Conservation (phyloP, 2,329 filamentous ascomycete species). For the Raffaelea ambrosiae region DNA sequence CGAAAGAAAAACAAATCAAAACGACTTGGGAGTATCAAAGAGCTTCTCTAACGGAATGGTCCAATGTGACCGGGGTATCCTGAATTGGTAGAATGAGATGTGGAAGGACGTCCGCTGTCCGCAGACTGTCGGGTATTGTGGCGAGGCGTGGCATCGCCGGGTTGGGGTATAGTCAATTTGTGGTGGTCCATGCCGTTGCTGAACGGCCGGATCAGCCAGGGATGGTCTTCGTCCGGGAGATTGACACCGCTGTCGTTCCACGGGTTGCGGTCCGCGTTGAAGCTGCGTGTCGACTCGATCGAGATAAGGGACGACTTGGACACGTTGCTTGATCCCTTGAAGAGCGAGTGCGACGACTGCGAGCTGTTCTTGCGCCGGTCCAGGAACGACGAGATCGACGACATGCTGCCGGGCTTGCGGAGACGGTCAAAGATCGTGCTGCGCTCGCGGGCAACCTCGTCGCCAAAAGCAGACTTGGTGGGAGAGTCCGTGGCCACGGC, state of each 20-base stretch:
- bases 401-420: constrained; percentile 89
- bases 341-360: constrained; percentile 73
- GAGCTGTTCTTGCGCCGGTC: constrained; percentile 91
- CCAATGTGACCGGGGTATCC: constrained; percentile 91
- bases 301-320: constrained; percentile 95
- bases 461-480: constrained; percentile 74
- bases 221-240: constrained; percentile 76
- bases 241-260: constrained; percentile 99
- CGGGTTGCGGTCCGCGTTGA: constrained; percentile 84
- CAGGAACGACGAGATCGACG: constrained; percentile 90
- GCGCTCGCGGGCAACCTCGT: constrained; percentile 70
- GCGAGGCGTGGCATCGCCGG: constrained; percentile 76
- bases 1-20: constrained; percentile 17
- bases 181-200: constrained; percentile 56
- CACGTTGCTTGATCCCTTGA: constrained; percentile 84
- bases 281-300: constrained; percentile 88
- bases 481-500: constrained; percentile 79
- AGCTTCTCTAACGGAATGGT: constrained; percentile 72
- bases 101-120: constrained; percentile 86
- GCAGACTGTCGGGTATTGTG: constrained; percentile 77
- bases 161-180: constrained; percentile 58
- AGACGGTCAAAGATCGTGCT: constrained; percentile 85
- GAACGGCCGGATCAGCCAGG: constrained; percentile 54
- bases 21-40: constrained; percentile 17
- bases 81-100: constrained; percentile 91